Conservation (phyloP, 2,329 filamentous ascomycete species). For the Ascomycota sp. region DNA sequence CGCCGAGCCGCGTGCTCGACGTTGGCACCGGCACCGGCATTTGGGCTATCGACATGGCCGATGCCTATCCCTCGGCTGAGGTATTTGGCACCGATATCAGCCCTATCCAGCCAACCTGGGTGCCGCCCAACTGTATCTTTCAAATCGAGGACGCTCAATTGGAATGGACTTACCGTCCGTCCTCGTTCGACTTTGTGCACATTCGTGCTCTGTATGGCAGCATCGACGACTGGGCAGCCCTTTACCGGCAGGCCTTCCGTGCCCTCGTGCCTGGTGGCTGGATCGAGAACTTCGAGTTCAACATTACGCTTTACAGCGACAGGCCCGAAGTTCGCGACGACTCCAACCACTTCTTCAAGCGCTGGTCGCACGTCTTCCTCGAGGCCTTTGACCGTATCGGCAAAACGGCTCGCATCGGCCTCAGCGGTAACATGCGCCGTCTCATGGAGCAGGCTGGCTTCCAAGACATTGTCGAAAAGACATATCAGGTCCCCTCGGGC, state of each 20-base stretch:
- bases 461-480: conserved; percentile 2
- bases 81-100: conserved; percentile 33
- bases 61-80: conserved; percentile 21
- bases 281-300: conserved; percentile 11
- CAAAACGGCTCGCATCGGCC: conserved; percentile 6
- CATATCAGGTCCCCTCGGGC: conserved; percentile 3
- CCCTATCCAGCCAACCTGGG: conserved; percentile 33
- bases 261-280: conserved; percentile 35
- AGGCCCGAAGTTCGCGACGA: conserved; percentile 6
- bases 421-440: conserved; percentile 5
- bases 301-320: conserved; percentile 6
- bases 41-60: conserved; percentile 32
- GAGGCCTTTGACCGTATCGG: conserved; percentile 7
- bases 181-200: conserved; percentile 38
- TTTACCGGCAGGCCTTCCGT: conserved; percentile 28
- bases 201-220: conserved; percentile 34
- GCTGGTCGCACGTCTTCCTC: conserved; percentile 7
- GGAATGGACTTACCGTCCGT: conserved; percentile 9
- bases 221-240: conserved; percentile 31
- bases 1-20: conserved; percentile 14
- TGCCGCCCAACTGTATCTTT: conserved; percentile 10
- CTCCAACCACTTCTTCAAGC: conserved; percentile 8
- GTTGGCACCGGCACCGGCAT: conserved; percentile 36
- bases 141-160: conserved; percentile 13
- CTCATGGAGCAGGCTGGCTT: conserved; percentile 9